These are phyloP conservation scores for Cladochytrium tenue DNA, from an alignment of 371 early-diverging fungal genomes.

Conservation along the genomic window DNA sequence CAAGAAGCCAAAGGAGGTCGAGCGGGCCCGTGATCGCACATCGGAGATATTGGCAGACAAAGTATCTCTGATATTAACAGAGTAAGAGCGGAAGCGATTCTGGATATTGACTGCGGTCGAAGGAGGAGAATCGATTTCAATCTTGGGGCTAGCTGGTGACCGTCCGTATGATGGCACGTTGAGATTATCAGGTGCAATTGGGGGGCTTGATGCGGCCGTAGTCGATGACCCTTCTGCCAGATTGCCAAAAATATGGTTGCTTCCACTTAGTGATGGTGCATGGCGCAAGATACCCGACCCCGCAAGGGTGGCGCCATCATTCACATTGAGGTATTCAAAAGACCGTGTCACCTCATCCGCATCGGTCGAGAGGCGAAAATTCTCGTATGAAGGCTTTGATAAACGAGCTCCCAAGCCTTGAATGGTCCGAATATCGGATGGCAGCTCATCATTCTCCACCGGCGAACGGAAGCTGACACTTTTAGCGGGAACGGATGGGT, in stretches of 20 bases:
- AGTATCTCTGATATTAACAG: slow-evolving; percentile 67
- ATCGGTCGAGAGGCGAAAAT: no score
- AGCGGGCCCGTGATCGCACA: slow-evolving; percentile 32
- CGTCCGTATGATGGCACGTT: slow-evolving; percentile 25
- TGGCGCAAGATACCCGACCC: no score
- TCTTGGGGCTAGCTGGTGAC: not conserved
- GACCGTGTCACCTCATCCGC: not conserved
- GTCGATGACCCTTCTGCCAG: no score
- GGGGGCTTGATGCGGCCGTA: no score
- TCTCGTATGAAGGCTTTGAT: no score
- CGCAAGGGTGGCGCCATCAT: no score
- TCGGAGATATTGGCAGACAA: slow-evolving; percentile 40
- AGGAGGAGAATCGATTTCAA: not conserved
- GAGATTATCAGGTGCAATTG: no score
- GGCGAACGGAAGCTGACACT: not conserved
- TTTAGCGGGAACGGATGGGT: slow-evolving; percentile 23
- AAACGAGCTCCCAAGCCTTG: not conserved
- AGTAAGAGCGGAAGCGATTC: slow-evolving; percentile 69
- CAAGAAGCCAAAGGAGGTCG: slow-evolving; percentile 32
- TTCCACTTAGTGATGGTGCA: no score
- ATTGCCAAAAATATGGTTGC: no score
- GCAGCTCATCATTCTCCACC: not conserved
- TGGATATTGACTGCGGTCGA: slow-evolving; percentile 33
- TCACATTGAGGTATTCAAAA: no score
- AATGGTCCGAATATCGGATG: not conserved